Conservation (phyloP, 306 rosid species). For the Cucumis hystrix region DNA sequence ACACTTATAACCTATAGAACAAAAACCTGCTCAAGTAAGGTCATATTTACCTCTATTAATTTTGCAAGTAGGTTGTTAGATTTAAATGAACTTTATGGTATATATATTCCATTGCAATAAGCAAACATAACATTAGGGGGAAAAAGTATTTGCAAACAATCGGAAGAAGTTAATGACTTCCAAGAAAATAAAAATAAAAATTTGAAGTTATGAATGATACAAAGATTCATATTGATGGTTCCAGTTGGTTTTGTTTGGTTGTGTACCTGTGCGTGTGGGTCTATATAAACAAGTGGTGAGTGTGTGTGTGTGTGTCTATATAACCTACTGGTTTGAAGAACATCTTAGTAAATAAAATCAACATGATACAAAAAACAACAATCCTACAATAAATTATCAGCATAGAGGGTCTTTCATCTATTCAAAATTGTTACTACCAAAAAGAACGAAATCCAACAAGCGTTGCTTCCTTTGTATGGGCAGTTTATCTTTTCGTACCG, state of each 20-base stretch:
- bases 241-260: background rate
- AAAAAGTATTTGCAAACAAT: background rate
- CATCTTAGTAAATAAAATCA: background rate
- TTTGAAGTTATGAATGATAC: background rate
- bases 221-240: background rate
- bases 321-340: background rate
- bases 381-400: background rate
- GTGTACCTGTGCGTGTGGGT: background rate
- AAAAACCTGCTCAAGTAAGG: no score
- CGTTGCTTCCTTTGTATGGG: background rate
- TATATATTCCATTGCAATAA: background rate
- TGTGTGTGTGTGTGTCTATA: background rate
- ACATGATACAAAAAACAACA: background rate
- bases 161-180: background rate
- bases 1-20: no score
- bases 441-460: background rate
- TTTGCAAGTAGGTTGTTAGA: background rate
- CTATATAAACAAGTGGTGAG: background rate
- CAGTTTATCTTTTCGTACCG: background rate
- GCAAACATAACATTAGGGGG: background rate
- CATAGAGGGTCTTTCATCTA: background rate
- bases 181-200: no score
- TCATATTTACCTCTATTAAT: background rate
- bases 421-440: background rate
- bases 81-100: no score